Evolutionary conservation across 2,329 filamentous ascomycete genomes (phyloP).

Genomic region (Aspergillus sojae): DNA sequence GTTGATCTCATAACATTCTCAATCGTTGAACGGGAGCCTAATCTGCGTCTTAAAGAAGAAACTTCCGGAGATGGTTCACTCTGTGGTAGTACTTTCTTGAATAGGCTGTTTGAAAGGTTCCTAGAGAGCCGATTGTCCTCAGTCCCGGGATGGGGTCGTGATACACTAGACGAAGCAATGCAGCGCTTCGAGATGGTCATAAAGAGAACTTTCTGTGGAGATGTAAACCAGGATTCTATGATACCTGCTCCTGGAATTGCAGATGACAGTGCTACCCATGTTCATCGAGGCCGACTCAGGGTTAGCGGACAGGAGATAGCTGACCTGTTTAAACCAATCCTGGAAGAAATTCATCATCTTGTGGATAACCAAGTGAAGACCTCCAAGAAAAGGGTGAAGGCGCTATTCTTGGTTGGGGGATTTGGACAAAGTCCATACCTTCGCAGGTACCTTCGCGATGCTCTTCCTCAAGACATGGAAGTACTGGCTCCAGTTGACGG

Average conservation of each 20-base stretch:
- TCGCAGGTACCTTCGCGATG: slow-evolving; percentile 19
- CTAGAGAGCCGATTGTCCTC: slow-evolving; percentile 19
- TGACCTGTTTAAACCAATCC: slow-evolving; percentile 25
- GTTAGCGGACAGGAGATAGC: slow-evolving; percentile 21
- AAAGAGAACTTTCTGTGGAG: slow-evolving; percentile 28
- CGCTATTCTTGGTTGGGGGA: slow-evolving; percentile 32
- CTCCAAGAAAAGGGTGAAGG: slow-evolving; percentile 62
- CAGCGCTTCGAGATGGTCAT: slow-evolving; percentile 27
- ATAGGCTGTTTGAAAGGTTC: slow-evolving; percentile 29
- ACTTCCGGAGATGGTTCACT: slow-evolving; percentile 26
- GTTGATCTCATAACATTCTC: slow-evolving; percentile 36
- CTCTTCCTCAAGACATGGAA: slow-evolving; percentile 17
- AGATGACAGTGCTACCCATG: slow-evolving; percentile 19
- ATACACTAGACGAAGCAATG: slow-evolving; percentile 30
- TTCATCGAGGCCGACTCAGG: slow-evolving; percentile 25
- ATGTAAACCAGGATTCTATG: slow-evolving; percentile 18
- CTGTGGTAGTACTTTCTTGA: slow-evolving; percentile 34
- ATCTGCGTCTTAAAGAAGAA: slow-evolving; percentile 26
- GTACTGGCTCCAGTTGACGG: slow-evolving; percentile 26
- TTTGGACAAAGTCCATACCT: slow-evolving; percentile 33
- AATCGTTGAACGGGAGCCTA: slow-evolving; percentile 27
- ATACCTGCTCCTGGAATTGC: slow-evolving; percentile 28
- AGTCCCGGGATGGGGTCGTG: slow-evolving; percentile 23
- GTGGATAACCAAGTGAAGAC: slow-evolving; percentile 48
- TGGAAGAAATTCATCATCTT: slow-evolving; percentile 22